A percentile compares a stretch with the other conserved stretches of the same genome.
Evolutionary conservation across 2,329 filamentous ascomycete species (phyloP).

Genomic region (Verticillium nonalfalfae): DNA sequence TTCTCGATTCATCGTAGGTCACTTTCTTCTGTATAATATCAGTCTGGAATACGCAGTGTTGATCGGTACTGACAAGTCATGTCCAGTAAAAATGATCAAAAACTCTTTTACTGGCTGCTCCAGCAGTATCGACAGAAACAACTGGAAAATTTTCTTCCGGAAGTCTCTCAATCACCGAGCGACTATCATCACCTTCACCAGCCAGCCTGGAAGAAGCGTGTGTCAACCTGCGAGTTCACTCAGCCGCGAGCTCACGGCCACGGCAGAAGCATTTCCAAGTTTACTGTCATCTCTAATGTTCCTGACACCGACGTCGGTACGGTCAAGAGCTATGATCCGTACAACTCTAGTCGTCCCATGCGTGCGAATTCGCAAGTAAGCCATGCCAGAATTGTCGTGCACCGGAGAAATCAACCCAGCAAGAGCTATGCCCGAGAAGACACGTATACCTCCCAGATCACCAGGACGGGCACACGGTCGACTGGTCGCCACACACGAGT

Average conservation of each 20-base stretch:
- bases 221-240: constrained; percentile 56
- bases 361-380: constrained; percentile 42
- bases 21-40: background rate
- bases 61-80: background rate
- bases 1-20: constrained; percentile 30
- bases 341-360: constrained; percentile 56
- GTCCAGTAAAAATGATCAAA: constrained; percentile 77
- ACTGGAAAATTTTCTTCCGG: constrained; percentile 78
- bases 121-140: constrained; percentile 77
- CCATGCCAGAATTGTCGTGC: constrained; percentile 63
- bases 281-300: constrained; percentile 59
- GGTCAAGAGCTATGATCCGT: constrained; percentile 74
- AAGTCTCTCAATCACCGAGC: constrained; percentile 77
- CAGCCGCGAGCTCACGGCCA: constrained; percentile 38
- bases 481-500: constrained; percentile 14
- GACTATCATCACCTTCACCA: constrained; percentile 80
- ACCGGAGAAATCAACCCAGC: constrained; percentile 39
- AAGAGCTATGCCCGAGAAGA: constrained; percentile 14
- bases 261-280: constrained; percentile 50
- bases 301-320: constrained; percentile 45
- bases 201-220: constrained; percentile 49
- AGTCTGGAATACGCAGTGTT: background rate
- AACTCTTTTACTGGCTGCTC: constrained; percentile 85
- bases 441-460: constrained; percentile 18
- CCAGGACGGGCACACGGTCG: constrained; percentile 28